Conservation (phyloP, 2,329 filamentous ascomycete species). For the Pleomassaria siparia region DNA sequence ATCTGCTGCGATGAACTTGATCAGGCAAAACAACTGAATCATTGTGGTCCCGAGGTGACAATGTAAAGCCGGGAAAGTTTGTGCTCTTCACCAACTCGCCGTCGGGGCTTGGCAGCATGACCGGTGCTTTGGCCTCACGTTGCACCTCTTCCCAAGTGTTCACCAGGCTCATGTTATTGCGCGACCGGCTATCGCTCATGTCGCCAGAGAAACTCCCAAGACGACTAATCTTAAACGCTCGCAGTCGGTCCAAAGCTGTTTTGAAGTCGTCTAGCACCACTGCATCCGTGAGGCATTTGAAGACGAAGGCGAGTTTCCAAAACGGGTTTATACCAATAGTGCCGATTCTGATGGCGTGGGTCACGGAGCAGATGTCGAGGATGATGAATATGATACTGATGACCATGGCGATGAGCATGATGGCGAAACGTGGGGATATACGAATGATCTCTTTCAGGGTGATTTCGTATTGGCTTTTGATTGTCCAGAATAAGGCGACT, state of each 20-base stretch:
- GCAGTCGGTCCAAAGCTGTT: constrained; percentile 53
- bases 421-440: constrained; percentile 64
- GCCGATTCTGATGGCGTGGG: constrained; percentile 47
- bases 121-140: constrained; percentile 20
- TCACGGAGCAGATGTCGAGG: constrained; percentile 63
- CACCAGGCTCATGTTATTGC: constrained; percentile 32
- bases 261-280: constrained; percentile 71
- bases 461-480: constrained; percentile 64
- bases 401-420: constrained; percentile 63
- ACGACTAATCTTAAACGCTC: constrained; percentile 48
- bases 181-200: constrained; percentile 35
- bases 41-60: constrained; percentile 23
- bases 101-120: constrained; percentile 26
- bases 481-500: constrained; percentile 62
- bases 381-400: constrained; percentile 63
- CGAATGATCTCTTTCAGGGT: constrained; percentile 58
- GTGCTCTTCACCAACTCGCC: constrained; percentile 32
- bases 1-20: constrained; percentile 9
- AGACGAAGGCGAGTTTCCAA: constrained; percentile 65
- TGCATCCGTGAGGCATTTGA: constrained; percentile 68
- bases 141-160: constrained; percentile 39
- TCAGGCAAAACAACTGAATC: constrained; percentile 29
- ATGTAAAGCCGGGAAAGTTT: constrained; percentile 30
- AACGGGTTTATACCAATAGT: constrained; percentile 65
- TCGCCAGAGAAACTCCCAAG: constrained; percentile 41